Evolutionary conservation across 768 basidiomycete genomes (phyloP), one percentile per base, ranked within the genome.

Genomic region (Paxillus rubicundulus): DNA sequence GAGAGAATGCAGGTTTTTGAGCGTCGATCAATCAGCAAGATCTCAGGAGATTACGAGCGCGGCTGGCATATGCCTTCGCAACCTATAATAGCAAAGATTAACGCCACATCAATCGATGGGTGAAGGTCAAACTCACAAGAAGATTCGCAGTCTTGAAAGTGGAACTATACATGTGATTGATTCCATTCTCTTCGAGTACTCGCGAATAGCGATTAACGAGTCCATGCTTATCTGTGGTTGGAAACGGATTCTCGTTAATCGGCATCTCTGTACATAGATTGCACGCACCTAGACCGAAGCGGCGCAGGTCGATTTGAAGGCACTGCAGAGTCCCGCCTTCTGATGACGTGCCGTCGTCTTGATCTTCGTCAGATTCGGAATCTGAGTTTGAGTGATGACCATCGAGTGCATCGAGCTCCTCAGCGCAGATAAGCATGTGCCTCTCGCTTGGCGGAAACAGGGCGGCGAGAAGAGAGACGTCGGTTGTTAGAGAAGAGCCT

Each of bases 61-160:
- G 80, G 33, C 69, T 66, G 7, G 82, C 79, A 52, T 85, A 76
- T 57, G 67, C 73, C 74, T 80, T 84, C 52, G 82, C 75, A 57
- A 85, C 81, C 82, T 83, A 49, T 20, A 21, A 55, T 30, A 45
- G 18, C 4, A 40, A 21, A 37, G 43, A 36, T 27, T 4, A 30
- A 44, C 49, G 28, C 38, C 24, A 44, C 7, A 45, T 5, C 17
- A 9, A 50, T 43, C 24, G 27, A 43, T 16, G 32, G 27, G 20
- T 43, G 40, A 59, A 50, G 39, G 48, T 62, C 73, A 55, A 47
- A 58, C 58, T 21, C 59, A 90, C 87, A 60, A 90, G 72, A 30
- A 92, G 68, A 68, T 92, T 91, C 50, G 89, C 89, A 6, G 86
- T 87, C 70, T 87, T 87, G 65, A 82, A 86, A n/a, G 89, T 89